Evolutionary conservation across 768 basidiomycete genomes (phyloP), one percentile per base, ranked within the genome.

Genomic region (Melanogaster broomeanus): DNA sequence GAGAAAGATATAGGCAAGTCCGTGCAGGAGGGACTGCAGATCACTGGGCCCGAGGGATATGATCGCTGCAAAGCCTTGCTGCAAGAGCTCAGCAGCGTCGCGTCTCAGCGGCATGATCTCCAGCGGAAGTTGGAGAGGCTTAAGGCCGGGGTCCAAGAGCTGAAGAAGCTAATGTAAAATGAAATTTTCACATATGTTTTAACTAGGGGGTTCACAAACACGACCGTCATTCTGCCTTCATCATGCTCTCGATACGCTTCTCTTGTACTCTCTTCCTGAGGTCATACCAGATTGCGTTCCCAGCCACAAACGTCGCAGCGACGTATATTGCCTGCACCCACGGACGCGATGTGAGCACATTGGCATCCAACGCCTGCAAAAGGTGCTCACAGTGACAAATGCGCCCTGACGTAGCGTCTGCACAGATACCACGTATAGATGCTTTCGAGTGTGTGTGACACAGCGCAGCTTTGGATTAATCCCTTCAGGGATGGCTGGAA

Each of bases 241-340:
- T 84, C 4, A 92, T 85, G 25, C 88, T 89, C 49, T 88, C 82
- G 39, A 92, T 92, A 3, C 88, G 77, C 15, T 83, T 82, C 28
- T 72, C 68, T 55, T 91, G 86, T 11, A 90, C 79, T 22, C 80
- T 77, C 57, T 68, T 76, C 48, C 80, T 72, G 54, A 91, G 66
- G 54, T 82, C 77, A 10, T 49, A 25, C 74, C 80, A 81, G 11
- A 82, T 72, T 0, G 84, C 82, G 45, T 73, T 74, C 0, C 90
- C 90, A 30, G 77, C 69, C 0, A 77, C 1, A 1, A 84, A 18
- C 2, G 83, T 81, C 0, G 75, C 58, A 2, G 73, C 22, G 16
- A 82, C 61, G 64, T 88, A 89, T 21, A 72, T 62, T 3, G 67
- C 57, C 89, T 91, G 43, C 6, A 24, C n/a, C 25, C 27, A 8